phyloP scores from a whole-genome alignment of 257 asterid species.

The Euphrasia confusa region DNA sequence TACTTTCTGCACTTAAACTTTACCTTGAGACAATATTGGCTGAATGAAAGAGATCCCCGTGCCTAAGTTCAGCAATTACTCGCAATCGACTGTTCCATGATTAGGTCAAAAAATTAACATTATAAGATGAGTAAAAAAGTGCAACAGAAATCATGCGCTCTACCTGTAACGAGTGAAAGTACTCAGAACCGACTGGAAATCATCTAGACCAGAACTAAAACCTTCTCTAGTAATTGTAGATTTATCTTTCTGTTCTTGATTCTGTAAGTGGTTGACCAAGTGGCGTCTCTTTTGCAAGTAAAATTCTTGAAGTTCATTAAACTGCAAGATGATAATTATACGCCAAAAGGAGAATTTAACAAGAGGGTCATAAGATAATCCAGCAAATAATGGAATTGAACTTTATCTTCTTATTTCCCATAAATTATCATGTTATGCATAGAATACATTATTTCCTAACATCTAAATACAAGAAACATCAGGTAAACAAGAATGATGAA shows the following conservation, averaged over 20 bases:
- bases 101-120: constrained; percentile 18
- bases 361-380: constrained; percentile 1
- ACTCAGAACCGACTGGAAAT: constrained; percentile 76
- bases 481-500: neutral
- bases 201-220: constrained; percentile 63
- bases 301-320: constrained; percentile 80
- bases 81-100: constrained; percentile 63
- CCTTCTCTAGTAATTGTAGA: constrained; percentile 51
- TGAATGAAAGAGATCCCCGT: constrained; percentile 74
- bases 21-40: constrained; percentile 90
- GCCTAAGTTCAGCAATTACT: constrained; percentile 80
- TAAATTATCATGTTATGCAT: neutral
- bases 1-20: constrained; percentile 17
- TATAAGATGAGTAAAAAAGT: constrained; percentile 24
- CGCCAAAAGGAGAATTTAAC: constrained; percentile 20
- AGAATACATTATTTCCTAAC: no score
- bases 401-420: neutral
- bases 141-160: constrained; percentile 14
- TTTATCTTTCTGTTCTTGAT: constrained; percentile 39
- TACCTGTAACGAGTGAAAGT: constrained; percentile 83
- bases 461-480: neutral
- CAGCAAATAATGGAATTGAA: neutral
- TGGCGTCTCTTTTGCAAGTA: constrained; percentile 77
- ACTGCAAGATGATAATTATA: constrained; percentile 43
- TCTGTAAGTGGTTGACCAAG: constrained; percentile 33